Conservation (phyloP, 768 basidiomycete genomes). For the Serendipita vermifera region DNA sequence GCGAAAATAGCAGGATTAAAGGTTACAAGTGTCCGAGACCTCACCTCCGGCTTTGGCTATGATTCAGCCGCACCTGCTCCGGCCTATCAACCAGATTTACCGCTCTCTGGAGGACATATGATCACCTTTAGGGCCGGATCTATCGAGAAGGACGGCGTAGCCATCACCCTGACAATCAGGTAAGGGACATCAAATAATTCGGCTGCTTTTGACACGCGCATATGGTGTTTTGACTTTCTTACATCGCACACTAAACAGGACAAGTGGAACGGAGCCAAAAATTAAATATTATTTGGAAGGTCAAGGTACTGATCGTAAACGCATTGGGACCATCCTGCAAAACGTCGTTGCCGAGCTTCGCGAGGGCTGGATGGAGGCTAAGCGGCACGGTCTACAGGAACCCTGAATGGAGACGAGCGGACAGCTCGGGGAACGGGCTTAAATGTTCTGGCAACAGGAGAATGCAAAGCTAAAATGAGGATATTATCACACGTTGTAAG, state of each 20-base stretch:
- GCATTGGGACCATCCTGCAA: conserved; percentile 38
- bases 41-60: conserved; percentile 52
- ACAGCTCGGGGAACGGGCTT: too few relatives aligned
- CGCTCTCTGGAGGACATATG: conserved; percentile 74
- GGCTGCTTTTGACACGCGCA: neutral
- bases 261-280: conserved; percentile 87
- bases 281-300: conserved; percentile 89
- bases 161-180: conserved; percentile 59
- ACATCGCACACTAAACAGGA: conserved; percentile 30
- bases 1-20: conserved; percentile 43
- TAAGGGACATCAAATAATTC: conserved; percentile 20
- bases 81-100: conserved; percentile 44
- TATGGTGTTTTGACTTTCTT: neutral
- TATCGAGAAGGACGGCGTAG: conserved; percentile 26
- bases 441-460: too few relatives aligned
- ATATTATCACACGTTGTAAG: too few relatives aligned
- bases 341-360: conserved; percentile 48
- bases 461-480: too few relatives aligned
- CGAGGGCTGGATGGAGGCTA: conserved; percentile 54
- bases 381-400: conserved; percentile 30
- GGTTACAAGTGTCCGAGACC: conserved; percentile 54
- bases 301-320: conserved; percentile 37
- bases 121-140: conserved; percentile 56
- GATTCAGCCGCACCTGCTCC: conserved; percentile 68
- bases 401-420: too few relatives aligned